phyloP scores from a whole-genome alignment of 2,329 filamentous ascomycete species.

The Arachnomyces sp. region DNA sequence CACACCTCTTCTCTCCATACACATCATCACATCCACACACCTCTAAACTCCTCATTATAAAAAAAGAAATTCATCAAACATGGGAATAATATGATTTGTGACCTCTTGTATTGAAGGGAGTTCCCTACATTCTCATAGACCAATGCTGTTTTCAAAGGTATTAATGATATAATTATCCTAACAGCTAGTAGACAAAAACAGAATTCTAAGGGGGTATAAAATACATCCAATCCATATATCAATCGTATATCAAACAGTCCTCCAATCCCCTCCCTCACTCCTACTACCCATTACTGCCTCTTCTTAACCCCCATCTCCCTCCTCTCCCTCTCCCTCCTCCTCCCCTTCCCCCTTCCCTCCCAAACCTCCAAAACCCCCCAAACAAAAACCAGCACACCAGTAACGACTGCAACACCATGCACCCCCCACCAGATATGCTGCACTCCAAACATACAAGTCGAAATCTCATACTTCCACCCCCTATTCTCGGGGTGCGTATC shows the following conservation, averaged over 20 bases:
- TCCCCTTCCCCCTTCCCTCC: not conserved
- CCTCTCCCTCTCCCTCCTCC: not conserved
- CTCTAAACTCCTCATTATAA: not conserved
- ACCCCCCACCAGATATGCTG: slow-evolving; percentile 94
- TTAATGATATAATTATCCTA: too few relatives aligned
- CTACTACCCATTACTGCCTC: not conserved
- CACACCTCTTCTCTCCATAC: too few relatives aligned
- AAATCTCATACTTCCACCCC: slow-evolving; percentile 77
- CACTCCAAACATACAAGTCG: slow-evolving; percentile 66
- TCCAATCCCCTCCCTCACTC: too few relatives aligned
- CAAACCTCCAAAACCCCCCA: slow-evolving; percentile 5
- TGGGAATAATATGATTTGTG: too few relatives aligned
- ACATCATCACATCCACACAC: too few relatives aligned
- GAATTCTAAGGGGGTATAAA: too few relatives aligned
- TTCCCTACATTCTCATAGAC: too few relatives aligned
- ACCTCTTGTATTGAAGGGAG: too few relatives aligned
- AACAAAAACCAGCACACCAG: slow-evolving; percentile 25
- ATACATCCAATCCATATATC: too few relatives aligned
- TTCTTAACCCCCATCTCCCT: not conserved
- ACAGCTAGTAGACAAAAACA: too few relatives aligned
- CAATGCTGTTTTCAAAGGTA: too few relatives aligned
- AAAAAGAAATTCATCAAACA: slow-evolving; percentile 9
- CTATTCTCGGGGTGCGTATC: slow-evolving; percentile 50
- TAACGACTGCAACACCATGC: slow-evolving; percentile 61
- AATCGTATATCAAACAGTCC: too few relatives aligned